Evolutionary conservation across 2,329 filamentous ascomycete species (phyloP).

Genomic region (Lachnellula arida): DNA sequence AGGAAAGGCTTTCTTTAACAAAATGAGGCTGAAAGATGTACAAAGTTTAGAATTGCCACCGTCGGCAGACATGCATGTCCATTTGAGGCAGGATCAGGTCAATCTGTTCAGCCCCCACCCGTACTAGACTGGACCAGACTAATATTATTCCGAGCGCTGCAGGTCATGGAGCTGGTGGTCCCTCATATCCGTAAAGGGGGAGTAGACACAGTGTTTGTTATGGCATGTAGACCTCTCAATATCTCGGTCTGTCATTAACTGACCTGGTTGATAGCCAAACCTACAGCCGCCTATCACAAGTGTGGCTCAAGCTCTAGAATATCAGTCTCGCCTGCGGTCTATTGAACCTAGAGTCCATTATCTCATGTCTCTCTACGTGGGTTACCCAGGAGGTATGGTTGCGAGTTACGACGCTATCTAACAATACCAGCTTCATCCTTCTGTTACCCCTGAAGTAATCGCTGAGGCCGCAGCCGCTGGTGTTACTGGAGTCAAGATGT

Average conservation of each 20-base stretch:
- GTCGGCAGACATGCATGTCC: constrained; percentile 51
- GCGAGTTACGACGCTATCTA: background rate
- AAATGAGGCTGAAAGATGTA: constrained; percentile 6
- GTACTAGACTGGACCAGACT: no score
- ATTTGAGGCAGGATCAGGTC: constrained; percentile 27
- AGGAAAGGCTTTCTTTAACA: background rate
- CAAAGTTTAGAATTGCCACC: constrained; percentile 49
- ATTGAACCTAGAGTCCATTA: constrained; percentile 60
- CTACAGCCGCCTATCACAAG: constrained; percentile 55
- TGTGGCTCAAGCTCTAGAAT: constrained; percentile 58
- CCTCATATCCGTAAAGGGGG: constrained; percentile 56
- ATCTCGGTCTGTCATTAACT: constrained; percentile 38
- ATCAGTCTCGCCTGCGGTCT: constrained; percentile 55
- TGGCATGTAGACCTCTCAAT: constrained; percentile 33
- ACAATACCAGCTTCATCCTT: constrained; percentile 6
- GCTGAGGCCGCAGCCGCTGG: constrained; percentile 18
- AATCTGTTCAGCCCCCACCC: no score
- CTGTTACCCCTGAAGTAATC: constrained; percentile 18
- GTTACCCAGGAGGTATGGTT: background rate
- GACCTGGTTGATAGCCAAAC: constrained; percentile 45
- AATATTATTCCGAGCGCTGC: constrained; percentile 25
- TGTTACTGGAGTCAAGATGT: constrained; percentile 17
- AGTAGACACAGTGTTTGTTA: constrained; percentile 46
- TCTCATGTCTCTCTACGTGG: constrained; percentile 62
- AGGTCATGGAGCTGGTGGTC: constrained; percentile 51